Evolutionary conservation across 2,329 filamentous ascomycete genomes (phyloP).

Genomic region (Arthroderma uncinatum): DNA sequence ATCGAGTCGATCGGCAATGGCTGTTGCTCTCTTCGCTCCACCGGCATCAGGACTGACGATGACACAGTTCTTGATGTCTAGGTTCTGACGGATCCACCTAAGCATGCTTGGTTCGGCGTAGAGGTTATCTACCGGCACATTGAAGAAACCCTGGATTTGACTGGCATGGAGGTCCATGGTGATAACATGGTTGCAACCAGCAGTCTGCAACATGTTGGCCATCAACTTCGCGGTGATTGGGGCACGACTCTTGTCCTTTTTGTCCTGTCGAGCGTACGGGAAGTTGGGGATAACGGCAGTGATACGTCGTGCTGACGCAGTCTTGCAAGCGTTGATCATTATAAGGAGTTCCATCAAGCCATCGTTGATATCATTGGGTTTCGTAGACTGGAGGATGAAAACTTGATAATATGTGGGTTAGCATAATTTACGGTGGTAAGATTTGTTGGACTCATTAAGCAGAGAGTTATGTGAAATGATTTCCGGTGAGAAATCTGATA

Average conservation of each 20-base stretch:
- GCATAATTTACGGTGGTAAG: neutral
- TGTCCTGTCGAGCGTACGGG: conserved; percentile 91
- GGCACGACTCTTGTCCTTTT: conserved; percentile 93
- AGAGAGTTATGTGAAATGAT: neutral
- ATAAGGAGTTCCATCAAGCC: conserved; percentile 96
- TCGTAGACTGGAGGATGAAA: conserved; percentile 92
- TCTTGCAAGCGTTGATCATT: conserved; percentile 93
- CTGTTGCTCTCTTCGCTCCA: conserved; percentile 87
- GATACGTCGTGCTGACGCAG: conserved; percentile 74
- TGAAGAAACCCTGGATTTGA: conserved; percentile 95
- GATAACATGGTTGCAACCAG: conserved; percentile 85
- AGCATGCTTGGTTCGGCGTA: conserved; percentile 90
- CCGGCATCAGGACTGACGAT: conserved; percentile 93
- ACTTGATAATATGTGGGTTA: conserved; percentile 39
- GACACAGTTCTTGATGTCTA: conserved; percentile 70
- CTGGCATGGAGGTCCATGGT: conserved; percentile 93
- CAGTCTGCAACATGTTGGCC: conserved; percentile 94
- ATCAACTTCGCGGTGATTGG: conserved; percentile 93
- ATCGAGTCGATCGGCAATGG: conserved; percentile 83
- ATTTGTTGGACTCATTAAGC: neutral
- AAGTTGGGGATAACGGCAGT: conserved; percentile 94
- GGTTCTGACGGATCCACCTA: conserved; percentile 81
- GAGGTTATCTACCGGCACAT: conserved; percentile 66
- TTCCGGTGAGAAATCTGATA: neutral
- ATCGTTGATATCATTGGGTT: conserved; percentile 93